phyloP scores from a whole-genome alignment of 202 grass and related monocot genomes.

The Panicum virgatum region DNA sequence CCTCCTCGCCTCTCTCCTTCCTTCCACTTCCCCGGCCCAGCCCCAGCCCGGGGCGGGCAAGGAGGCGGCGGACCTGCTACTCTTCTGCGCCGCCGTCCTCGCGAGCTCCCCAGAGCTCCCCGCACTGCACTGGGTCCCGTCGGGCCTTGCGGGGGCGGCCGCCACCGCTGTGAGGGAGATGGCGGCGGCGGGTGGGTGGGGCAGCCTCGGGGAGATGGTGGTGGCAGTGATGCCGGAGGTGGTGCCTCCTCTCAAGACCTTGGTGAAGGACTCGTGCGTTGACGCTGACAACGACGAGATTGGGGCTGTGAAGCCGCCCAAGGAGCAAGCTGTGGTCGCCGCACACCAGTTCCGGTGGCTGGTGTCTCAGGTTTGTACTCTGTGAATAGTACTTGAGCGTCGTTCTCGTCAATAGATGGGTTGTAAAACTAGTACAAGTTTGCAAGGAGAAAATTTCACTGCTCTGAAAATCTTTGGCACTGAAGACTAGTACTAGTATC shows the following conservation, averaged over 20 bases:
- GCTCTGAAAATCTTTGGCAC: background rate
- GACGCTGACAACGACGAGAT: slow-evolving; percentile 64
- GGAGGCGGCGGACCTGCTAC: slow-evolving; percentile 52
- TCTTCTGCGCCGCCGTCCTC: slow-evolving; percentile 63
- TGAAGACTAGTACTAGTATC: background rate
- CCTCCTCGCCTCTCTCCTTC: slow-evolving; percentile 67
- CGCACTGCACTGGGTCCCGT: slow-evolving; percentile 71
- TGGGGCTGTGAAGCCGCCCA: slow-evolving; percentile 45
- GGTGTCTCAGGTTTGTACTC: slow-evolving; percentile 66
- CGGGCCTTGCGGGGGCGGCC: slow-evolving; percentile 32
- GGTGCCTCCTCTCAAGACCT: slow-evolving; percentile 57
- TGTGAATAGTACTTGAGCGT: background rate
- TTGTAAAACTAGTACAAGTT: background rate
- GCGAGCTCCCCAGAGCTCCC: slow-evolving; percentile 45
- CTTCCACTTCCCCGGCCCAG: background rate
- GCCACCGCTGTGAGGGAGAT: slow-evolving; percentile 43
- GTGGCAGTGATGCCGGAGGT: slow-evolving; percentile 52
- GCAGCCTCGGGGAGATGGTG: slow-evolving; percentile 56
- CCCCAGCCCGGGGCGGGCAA: background rate
- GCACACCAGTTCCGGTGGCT: slow-evolving; percentile 90
- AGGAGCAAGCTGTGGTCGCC: slow-evolving; percentile 64
- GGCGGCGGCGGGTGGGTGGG: slow-evolving; percentile 45
- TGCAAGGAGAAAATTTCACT: background rate
- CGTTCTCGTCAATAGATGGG: background rate
- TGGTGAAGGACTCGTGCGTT: slow-evolving; percentile 56